A percentile compares a stretch with the other conserved stretches of the same genome.
These are phyloP conservation scores for Dryas integrifolia DNA, from an alignment of 331 rosid genomes.

Conservation along the genomic window DNA sequence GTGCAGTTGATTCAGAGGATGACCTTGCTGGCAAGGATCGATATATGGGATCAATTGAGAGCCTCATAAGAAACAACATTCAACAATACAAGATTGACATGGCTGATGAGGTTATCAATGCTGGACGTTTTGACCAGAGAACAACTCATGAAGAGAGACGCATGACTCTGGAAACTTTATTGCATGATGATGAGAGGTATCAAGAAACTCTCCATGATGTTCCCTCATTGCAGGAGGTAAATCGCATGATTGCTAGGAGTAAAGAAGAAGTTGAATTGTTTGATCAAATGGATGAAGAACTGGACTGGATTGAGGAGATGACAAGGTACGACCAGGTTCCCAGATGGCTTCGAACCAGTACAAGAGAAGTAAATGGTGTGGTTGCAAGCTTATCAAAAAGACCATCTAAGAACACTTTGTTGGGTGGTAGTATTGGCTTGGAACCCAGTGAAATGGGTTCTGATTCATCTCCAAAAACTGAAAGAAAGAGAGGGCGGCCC, in stretches of 20 bases:
- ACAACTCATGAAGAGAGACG: constrained; percentile 99
- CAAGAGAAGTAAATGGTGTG: constrained; percentile 77
- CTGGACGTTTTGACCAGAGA: constrained; percentile 99
- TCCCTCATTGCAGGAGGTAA: constrained; percentile 91
- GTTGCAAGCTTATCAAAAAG: constrained; percentile 72
- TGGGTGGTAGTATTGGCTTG: constrained; percentile 49
- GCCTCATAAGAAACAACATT: constrained; percentile 94
- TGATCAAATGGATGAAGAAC: constrained; percentile 98
- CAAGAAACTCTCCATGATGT: constrained; percentile 96
- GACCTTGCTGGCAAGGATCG: constrained; percentile 99
- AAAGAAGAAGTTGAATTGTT: constrained; percentile 87
- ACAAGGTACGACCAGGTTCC: constrained; percentile 81
- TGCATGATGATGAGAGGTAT: constrained; percentile 95
- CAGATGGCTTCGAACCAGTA: constrained; percentile 86
- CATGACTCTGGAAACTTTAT: constrained; percentile 85
- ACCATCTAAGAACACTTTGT: constrained; percentile 61
- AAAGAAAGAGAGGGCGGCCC: constrained; percentile 90
- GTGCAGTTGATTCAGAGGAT: constrained; percentile 81
- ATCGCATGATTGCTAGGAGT: constrained; percentile 98
- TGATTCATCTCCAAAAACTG: constrained; percentile 60
- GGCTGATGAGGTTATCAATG: constrained; percentile 99
- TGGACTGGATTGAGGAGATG: constrained; percentile 93
- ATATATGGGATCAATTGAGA: constrained; percentile 89
- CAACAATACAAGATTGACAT: constrained; percentile 98
- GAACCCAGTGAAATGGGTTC: constrained; percentile 76